Evolutionary conservation across 306 rosid genomes (phyloP), one percentile per base, ranked within the genome.

Genomic region (Boehmeria nivea): DNA sequence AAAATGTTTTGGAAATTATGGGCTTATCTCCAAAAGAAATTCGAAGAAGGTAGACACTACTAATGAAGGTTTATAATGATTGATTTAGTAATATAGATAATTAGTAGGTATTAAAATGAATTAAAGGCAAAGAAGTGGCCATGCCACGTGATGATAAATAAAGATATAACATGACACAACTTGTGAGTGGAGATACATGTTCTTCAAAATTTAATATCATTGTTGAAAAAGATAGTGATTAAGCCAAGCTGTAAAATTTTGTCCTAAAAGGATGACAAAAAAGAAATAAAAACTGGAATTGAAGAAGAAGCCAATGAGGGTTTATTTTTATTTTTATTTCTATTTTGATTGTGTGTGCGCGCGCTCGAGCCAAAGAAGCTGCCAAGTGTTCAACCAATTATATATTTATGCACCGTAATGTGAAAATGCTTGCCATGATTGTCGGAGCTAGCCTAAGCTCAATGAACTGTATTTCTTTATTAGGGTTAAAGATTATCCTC

Each of bases 401-500:
- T 62, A 72, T 31, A 50, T 19, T 25, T 27, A 53, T 40, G 53
- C 25, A 53, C 33, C 51, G 22, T 45, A 7, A 21, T 68, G 78
- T 70, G 82, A 31, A 31, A 76, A 76, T 82, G 85, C 76, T 72
- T 43, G 72, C 70, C 83, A 73, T 82, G 82, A 75, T 78, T 73
- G 79, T 69, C 83, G 83, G 74, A 54, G 55, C 59, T 51, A 38
- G 69, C 25, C 70, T 69, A 21, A 63, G 49, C 36, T 27, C 63
- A 8, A 61, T 51, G 44, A 40, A 39, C 24, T 24, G 27, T n/a
- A 53, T 12, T 40, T 15, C 19, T 53, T 69, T 43, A 60, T 66
- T 51, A 25, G 44, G n/a, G n/a, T n/a, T n/a, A n/a, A n/a, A n/a
- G n/a, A n/a, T n/a, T n/a, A n/a, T n/a, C n/a, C n/a, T n/a, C n/a